Evolutionary conservation across 192 early-diverging fungal genomes (phyloP), one percentile per base, ranked within the genome.

Genomic region (Phycomyces blakesleeanus): DNA sequence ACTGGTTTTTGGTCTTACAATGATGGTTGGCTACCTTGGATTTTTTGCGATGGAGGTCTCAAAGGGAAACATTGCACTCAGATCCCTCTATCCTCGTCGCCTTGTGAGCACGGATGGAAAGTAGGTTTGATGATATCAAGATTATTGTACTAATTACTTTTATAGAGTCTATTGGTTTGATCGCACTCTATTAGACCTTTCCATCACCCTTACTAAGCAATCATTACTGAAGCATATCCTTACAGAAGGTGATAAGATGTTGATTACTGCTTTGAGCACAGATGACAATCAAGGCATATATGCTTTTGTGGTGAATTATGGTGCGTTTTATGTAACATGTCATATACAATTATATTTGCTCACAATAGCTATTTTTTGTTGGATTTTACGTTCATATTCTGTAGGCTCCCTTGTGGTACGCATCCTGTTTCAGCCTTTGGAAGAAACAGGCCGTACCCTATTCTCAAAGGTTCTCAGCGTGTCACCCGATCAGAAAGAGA

Each of bases 241-340:
- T 27, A 97, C 97, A 4, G 93, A 95, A 74, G 97, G 94, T n/a
- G 97, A 99, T 73, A 93, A 93, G 68, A 89, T 99, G 78, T 64
- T 94, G n/a, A 81, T 95, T 69, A 68, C 91, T 15, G 72, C 64
- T 26, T 75, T 87, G 34, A 84, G 85, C 7, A 63, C 65, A 1
- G 66, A 72, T 3, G 61, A 47, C 0, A 83, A 84, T 61, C 89
- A 91, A 76, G 93, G 93, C 8, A 79, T 87, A 6, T 93, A 93
- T 76, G 92, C 93, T 0, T 78, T 93, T 68, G 91, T 92, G 8
- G 75, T 88, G 37, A 95, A 91, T 72, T 95, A 95, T 80, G 93
- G 87, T 82, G 72, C 21, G 57, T 61, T 3, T 59, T 47, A 61
- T 58, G 24, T 21, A 38, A 59, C 29, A 58, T 3, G 24, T 0